Evolutionary conservation across 208 protist species (phyloP).

Genomic region (Wallacemonas collosoma): DNA sequence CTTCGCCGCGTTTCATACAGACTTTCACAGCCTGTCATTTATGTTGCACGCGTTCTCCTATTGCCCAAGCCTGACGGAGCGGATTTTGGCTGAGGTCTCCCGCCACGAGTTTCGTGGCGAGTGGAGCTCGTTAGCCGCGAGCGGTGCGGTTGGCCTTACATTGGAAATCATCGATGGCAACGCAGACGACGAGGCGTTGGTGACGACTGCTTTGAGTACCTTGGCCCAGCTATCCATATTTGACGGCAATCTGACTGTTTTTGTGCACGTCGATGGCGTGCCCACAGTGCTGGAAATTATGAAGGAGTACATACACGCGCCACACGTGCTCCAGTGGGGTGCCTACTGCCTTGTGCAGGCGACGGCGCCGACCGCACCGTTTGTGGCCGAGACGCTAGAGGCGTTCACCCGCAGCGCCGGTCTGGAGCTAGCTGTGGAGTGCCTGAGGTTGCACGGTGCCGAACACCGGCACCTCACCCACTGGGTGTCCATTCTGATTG

Average conservation of each 20-base stretch:
- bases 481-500: constrained; percentile 50
- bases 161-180: constrained; percentile 83
- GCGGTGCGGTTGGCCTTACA: constrained; percentile 69
- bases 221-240: constrained; percentile 72
- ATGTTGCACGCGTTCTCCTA: constrained; percentile 81
- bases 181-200: constrained; percentile 67
- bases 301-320: constrained; percentile 73
- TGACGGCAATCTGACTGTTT: constrained; percentile 52
- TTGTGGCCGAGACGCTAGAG: constrained; percentile 33
- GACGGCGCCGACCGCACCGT: constrained; percentile 34
- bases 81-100: constrained; percentile 47
- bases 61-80: constrained; percentile 46
- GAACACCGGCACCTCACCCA: constrained; percentile 37
- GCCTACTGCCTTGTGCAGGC: constrained; percentile 58
- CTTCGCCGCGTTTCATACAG: constrained; percentile 74
- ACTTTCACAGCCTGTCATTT: constrained; percentile 62
- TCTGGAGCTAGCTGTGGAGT: constrained; percentile 56
- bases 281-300: constrained; percentile 79
- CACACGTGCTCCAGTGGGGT: constrained; percentile 73
- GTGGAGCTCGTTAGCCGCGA: constrained; percentile 33
- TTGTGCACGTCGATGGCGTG: constrained; percentile 72
- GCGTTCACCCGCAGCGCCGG: constrained; percentile 45
- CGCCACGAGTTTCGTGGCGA: constrained; percentile 23
- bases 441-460: constrained; percentile 47
- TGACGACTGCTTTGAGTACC: constrained; percentile 55